Base-by-base conservation (phyloP, 371 early-diverging fungal genomes). In the Capillidium heterosporum region DNA sequence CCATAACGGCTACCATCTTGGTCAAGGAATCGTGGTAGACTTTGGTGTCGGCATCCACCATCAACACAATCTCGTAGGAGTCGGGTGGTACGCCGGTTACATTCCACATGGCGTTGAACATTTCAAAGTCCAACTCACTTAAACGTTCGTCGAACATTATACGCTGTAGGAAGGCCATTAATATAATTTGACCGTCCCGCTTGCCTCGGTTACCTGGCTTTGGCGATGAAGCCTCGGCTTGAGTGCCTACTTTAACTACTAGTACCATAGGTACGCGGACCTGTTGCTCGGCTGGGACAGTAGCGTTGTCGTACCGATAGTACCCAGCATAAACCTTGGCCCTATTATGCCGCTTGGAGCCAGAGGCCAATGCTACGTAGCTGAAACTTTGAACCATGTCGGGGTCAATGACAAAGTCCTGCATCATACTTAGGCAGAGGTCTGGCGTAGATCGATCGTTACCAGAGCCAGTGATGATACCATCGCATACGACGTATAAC, bases 31-130 rank as follows among this genome's bases (percentile, higher is more conserved):
- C 86, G 0, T 80, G 82, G 49, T 75, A 74, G 7, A 90, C 78
- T 58, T 80, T 80, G 10, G 98, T 97, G 67, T 97, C 98, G 2
- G 98, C 98, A 66, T 97, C 98, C 43, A 91, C 93, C 91, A 95
- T 95, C 56, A 97, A 75, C 40, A 90, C 77, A 35, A 87, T 75
- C 65, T 94, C 93, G 67, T 82, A 95, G 32, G 61, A 67, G 58
- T 87, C 85, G 0, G 95, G 84, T 23, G 85, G 76, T 0, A 90
- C 84, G 17, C 91, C 82, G 13, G 82, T 75, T 5, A 89, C 65
- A 3, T 73, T 69, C 74, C 84, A 84, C 56, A 98, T 87, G 57
- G 82, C 81, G 62, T 80, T 79, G 70, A 92, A 97, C 41, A 98
- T 71, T 48, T 94, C 95, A 62, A 84, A 87, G 63, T 99, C 98